Percentiles rank a stretch among this genome's conserved stretches.
Conservation (phyloP, 257 asterid species). For the Solanum raphanifolium region DNA sequence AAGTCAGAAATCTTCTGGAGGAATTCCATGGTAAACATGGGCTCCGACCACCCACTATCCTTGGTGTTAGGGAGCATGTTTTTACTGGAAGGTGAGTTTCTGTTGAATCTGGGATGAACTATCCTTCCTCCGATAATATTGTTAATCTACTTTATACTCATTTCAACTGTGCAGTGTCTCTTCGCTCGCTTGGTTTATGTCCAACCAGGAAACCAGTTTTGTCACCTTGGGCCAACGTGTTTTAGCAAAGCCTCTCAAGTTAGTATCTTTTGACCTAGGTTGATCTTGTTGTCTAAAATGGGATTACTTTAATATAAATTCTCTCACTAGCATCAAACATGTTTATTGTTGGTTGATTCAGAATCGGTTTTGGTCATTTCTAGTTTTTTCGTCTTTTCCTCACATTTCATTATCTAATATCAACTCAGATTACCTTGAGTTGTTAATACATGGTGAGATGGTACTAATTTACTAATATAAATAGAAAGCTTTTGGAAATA, state of each 20-base stretch:
- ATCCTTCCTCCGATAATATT: not conserved
- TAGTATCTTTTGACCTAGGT: constrained; percentile 16
- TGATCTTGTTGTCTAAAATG: not conserved
- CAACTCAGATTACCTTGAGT: not conserved
- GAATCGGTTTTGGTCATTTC: not conserved
- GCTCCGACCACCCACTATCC: constrained; percentile 92
- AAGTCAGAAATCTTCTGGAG: constrained; percentile 91
- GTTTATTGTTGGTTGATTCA: not conserved
- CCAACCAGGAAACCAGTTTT: constrained; percentile 98
- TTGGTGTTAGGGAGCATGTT: constrained; percentile 96
- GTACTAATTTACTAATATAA: not conserved
- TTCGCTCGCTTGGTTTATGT: constrained; percentile 98
- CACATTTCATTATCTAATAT: not conserved
- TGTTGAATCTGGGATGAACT: not conserved
- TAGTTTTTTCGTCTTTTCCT: not conserved
- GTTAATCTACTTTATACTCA: not conserved
- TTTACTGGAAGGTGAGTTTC: constrained; percentile 90
- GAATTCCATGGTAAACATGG: constrained; percentile 91
- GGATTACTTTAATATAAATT: not conserved
- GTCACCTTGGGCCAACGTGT: constrained; percentile 99
- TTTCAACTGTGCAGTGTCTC: constrained; percentile 70
- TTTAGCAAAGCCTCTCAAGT: constrained; percentile 94
- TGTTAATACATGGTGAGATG: not conserved
- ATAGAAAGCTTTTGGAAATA: not conserved
- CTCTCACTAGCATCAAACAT: not conserved